A percentile compares a stretch with the other conserved stretches of the same genome.
phyloP scores from a whole-genome alignment of 139 green algal species.

The Chloropicon primus region DNA sequence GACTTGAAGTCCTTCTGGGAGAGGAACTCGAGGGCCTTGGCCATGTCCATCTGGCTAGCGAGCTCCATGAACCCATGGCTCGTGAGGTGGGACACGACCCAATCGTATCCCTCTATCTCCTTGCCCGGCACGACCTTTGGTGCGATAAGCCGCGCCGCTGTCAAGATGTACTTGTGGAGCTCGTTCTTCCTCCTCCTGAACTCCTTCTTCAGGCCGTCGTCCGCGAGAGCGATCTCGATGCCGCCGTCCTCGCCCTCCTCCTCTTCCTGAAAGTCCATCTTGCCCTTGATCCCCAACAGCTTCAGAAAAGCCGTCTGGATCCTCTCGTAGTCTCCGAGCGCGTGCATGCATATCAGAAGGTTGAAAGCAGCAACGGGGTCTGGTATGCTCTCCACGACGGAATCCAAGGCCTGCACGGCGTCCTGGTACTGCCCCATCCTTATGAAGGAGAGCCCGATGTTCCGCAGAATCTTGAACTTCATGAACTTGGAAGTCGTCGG shows the following conservation, averaged over 20 bases:
- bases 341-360: conserved; percentile 61
- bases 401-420: conserved; percentile 44
- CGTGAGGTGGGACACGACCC: conserved; percentile 39
- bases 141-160: conserved; percentile 43
- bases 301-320: conserved; percentile 54
- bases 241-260: conserved; percentile 17
- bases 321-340: conserved; percentile 54
- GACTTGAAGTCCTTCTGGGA: conserved; percentile 41
- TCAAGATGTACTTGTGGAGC: conserved; percentile 13
- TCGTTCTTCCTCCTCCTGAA: conserved; percentile 22
- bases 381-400: conserved; percentile 42
- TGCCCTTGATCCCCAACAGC: conserved; percentile 30
- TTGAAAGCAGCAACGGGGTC: conserved; percentile 60
- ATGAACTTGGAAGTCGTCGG: conserved; percentile 34
- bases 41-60: conserved; percentile 54
- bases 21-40: conserved; percentile 51
- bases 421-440: conserved; percentile 66
- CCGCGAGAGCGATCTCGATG: conserved; percentile 2
- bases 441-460: conserved; percentile 68
- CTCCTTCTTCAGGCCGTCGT: conserved; percentile 31
- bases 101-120: conserved; percentile 48
- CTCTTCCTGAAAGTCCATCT: conserved; percentile 5
- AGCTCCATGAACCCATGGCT: conserved; percentile 18
- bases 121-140: conserved; percentile 33
- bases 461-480: conserved; percentile 57